phyloP scores from a whole-genome alignment of 2,329 filamentous ascomycete species.

The Nemania bipapillata region DNA sequence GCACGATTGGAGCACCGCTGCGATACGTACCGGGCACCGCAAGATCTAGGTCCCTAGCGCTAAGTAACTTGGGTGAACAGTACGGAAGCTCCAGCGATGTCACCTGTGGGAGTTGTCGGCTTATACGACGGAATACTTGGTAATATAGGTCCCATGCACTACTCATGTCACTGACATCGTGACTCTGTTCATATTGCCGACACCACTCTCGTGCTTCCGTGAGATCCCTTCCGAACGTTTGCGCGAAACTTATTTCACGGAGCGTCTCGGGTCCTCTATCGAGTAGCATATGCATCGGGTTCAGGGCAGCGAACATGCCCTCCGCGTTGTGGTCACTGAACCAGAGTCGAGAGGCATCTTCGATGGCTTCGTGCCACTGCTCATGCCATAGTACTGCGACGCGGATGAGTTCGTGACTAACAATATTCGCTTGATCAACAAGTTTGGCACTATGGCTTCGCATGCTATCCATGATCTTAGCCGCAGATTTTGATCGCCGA shows the following conservation, averaged over 20 bases:
- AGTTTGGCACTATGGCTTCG: conserved; percentile 90
- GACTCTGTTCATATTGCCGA: conserved; percentile 86
- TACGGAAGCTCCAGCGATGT: conserved; percentile 94
- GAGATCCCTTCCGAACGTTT: conserved; percentile 94
- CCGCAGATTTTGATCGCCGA: conserved; percentile 85
- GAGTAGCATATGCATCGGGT: conserved; percentile 89
- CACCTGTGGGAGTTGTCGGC: conserved; percentile 89
- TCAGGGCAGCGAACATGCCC: conserved; percentile 92
- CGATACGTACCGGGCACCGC: conserved; percentile 96
- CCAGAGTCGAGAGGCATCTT: conserved; percentile 95
- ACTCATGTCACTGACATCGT: conserved; percentile 92
- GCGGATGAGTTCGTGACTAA: conserved; percentile 95
- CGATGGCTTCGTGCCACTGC: conserved; percentile 96
- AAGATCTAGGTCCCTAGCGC: conserved; percentile 85
- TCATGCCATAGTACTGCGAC: conserved; percentile 99
- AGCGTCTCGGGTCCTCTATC: conserved; percentile 92
- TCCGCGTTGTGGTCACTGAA: conserved; percentile 98
- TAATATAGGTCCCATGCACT: conserved; percentile 99
- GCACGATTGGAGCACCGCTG: conserved; percentile 79
- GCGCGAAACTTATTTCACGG: conserved; percentile 94
- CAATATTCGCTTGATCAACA: conserved; percentile 92
- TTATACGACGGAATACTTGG: conserved; percentile 95
- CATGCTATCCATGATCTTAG: conserved; percentile 97
- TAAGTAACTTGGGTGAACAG: conserved; percentile 91
- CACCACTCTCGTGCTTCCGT: conserved; percentile 97